phyloP scores from a whole-genome alignment of 2,329 filamentous ascomycete species.

The Aspergillus spinulosporus region DNA sequence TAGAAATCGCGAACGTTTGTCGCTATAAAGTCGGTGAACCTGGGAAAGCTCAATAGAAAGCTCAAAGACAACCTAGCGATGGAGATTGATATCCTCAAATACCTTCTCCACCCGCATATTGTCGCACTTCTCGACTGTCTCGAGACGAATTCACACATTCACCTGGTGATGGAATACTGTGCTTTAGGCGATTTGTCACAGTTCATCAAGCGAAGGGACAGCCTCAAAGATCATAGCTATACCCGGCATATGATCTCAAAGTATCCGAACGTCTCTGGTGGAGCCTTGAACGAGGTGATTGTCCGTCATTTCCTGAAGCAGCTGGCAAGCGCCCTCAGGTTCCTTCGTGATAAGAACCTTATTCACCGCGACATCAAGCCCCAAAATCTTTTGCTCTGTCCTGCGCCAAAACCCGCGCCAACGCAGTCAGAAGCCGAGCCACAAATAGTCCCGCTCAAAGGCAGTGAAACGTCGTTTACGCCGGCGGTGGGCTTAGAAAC shows the following conservation, averaged over 20 bases:
- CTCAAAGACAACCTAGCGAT: constrained; percentile 93
- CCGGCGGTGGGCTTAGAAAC: constrained; percentile 79
- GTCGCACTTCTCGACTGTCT: constrained; percentile 94
- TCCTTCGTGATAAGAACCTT: constrained; percentile 79
- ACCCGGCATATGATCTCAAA: constrained; percentile 89
- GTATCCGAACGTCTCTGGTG: constrained; percentile 79
- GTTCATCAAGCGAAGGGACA: constrained; percentile 93
- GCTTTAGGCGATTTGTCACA: constrained; percentile 90
- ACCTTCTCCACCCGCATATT: constrained; percentile 91
- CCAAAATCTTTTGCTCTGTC: constrained; percentile 89
- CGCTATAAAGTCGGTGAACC: constrained; percentile 94
- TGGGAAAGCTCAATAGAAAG: constrained; percentile 88
- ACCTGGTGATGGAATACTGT: constrained; percentile 98
- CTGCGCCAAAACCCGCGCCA: constrained; percentile 71
- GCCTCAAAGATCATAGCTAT: constrained; percentile 73
- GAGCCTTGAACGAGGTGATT: constrained; percentile 94
- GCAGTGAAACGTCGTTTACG: constrained; percentile 76
- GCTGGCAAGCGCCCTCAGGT: constrained; percentile 85
- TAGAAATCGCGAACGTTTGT: constrained; percentile 79
- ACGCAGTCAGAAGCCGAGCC: constrained; percentile 66
- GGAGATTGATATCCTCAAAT: constrained; percentile 94
- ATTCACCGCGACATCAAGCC: constrained; percentile 98
- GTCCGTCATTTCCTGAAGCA: constrained; percentile 96
- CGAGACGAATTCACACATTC: constrained; percentile 83
- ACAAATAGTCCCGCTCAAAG: constrained; percentile 69